Conservation (phyloP, 2,329 filamentous ascomycete genomes). For the Paradendryphiella salina region DNA sequence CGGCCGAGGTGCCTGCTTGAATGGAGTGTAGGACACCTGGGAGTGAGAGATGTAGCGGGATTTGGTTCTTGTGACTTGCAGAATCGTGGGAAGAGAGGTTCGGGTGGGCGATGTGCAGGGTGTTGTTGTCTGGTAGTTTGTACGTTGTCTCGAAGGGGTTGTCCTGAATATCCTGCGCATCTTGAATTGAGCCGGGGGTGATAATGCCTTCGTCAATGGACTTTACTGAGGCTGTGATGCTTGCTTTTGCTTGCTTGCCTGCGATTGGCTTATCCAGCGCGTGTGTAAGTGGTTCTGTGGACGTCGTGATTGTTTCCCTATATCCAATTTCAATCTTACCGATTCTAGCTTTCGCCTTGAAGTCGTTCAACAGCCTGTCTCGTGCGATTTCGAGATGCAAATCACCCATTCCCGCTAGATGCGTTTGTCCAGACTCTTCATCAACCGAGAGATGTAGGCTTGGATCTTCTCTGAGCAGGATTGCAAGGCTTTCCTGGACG, state of each 20-base stretch:
- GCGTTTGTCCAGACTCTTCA: constrained; percentile 88
- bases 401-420: constrained; percentile 94
- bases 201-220: constrained; percentile 55
- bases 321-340: constrained; percentile 95
- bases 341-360: constrained; percentile 83
- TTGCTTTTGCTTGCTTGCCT: constrained; percentile 76
- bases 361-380: constrained; percentile 82
- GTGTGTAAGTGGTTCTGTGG: constrained; percentile 61
- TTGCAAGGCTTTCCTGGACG: constrained; percentile 72
- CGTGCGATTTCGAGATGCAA: constrained; percentile 92
- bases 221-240: constrained; percentile 69
- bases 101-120: constrained; percentile 61
- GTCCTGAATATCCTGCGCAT: constrained; percentile 29
- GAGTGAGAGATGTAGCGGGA: constrained; percentile 59
- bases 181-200: constrained; percentile 25
- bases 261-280: constrained; percentile 79
- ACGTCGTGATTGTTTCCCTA: constrained; percentile 72
- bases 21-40: constrained; percentile 59
- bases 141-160: constrained; percentile 36
- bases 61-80: constrained; percentile 48
- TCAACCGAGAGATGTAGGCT: constrained; percentile 84
- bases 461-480: constrained; percentile 87
- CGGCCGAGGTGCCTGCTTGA: constrained; percentile 79
- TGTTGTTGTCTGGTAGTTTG: constrained; percentile 66
- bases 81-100: constrained; percentile 50